phyloP scores from a whole-genome alignment of 371 early-diverging fungal genomes.

The Chytridiales sp. region DNA sequence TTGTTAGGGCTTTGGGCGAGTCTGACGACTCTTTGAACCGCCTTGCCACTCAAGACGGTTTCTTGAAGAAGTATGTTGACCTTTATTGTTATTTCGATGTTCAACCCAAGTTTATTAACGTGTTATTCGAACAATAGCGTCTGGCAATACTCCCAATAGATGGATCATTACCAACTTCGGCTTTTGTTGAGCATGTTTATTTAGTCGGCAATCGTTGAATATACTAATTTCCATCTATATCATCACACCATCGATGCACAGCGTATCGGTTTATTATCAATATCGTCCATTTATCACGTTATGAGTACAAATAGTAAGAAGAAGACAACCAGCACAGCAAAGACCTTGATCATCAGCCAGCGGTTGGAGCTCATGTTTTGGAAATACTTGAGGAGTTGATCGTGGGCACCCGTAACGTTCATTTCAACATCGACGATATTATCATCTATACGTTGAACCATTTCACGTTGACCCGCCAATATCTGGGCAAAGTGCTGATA shows the following conservation, averaged over 20 bases:
- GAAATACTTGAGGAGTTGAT: conserved; percentile 87
- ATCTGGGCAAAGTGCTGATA: conserved; percentile 92
- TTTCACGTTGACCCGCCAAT: conserved; percentile 93
- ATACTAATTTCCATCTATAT: no score
- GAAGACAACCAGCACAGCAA: conserved; percentile 61
- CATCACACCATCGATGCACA: no score
- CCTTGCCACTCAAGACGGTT: conserved; percentile 87
- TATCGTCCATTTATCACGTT: conserved; percentile 30
- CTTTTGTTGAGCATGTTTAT: neutral
- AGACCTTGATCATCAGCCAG: conserved; percentile 94
- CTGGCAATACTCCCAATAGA: conserved; percentile 46
- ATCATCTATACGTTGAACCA: conserved; percentile 93
- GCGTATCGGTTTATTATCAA: no score
- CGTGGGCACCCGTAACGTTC: conserved; percentile 89
- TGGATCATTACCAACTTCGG: neutral
- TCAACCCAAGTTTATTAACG: neutral
- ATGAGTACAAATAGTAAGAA: conserved; percentile 54
- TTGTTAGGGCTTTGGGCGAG: conserved; percentile 88
- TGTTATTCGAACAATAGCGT: conserved; percentile 24
- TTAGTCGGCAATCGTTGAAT: neutral
- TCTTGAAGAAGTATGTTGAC: conserved; percentile 52
- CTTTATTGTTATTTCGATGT: neutral
- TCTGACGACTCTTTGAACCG: conserved; percentile 97
- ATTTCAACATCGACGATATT: conserved; percentile 90
- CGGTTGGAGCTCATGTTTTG: conserved; percentile 87